Evolutionary conservation across 2,329 filamentous ascomycete genomes (phyloP), one percentile per base, ranked within the genome.

Genomic region (Monilinia vaccinii-corymbosi): DNA sequence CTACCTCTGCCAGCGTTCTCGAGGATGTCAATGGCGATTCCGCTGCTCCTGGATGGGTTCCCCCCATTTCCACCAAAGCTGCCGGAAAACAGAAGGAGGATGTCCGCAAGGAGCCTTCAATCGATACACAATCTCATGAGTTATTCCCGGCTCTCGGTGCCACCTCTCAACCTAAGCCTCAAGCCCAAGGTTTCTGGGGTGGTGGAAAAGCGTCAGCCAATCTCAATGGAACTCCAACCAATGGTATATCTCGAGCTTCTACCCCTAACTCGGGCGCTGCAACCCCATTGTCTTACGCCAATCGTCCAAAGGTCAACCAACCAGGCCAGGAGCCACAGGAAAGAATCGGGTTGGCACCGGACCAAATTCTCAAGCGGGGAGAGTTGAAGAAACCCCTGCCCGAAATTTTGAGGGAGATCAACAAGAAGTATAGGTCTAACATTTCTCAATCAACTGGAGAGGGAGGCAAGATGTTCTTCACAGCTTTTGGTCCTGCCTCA

Each of bases 71-170:
- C 62, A 76, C 82, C 56, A 89, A 88, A 74, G 80, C 83, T 62
- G 82, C 83, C 48, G 84, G 82, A 57, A 91, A 89, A 77, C 84
- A 88, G 71, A 86, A 86, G 72, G 79, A 78, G 40, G 77, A 82
- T 60, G 63, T 74, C 36, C 74, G 73, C 56, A 68, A 71, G 48
- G 66, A 69, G 38, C 68, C 69, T 60, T 66, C 76, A 47, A 68
- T 97, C 63, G 90, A 97, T 74, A 92, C 90, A 23, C 82, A 89
- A 70, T 96, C 90, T 21, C 89, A 95, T 71, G 92, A 97, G 75
- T 79, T 89, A 62, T 99, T 99, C 80, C 94, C 94, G n/a, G 86
- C 92, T 68, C 83, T 99, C 50, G 93, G 92, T 58, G 81, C 83
- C 64, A 82, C 77, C 25, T 74, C 79, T 60, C 85, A 84, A 74